phyloP scores from a whole-genome alignment of 2,329 filamentous ascomycete genomes.

The Phialophora tarda region DNA sequence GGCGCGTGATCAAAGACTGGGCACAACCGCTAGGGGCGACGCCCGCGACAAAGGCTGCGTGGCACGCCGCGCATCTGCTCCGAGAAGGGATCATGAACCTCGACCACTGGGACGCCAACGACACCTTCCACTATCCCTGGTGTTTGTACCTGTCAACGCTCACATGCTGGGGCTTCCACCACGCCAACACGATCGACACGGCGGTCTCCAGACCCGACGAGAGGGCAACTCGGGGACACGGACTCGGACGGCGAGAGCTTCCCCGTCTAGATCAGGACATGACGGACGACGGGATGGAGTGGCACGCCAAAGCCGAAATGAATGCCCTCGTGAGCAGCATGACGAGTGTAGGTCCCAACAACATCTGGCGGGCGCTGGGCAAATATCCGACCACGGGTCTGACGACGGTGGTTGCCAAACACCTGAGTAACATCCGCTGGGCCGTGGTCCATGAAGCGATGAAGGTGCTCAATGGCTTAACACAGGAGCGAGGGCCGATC shows the following conservation, averaged over 20 bases:
- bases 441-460: slow-evolving; percentile 3
- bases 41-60: slow-evolving; percentile 53
- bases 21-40: slow-evolving; percentile 38
- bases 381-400: neutral
- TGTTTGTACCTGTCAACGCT: slow-evolving; percentile 65
- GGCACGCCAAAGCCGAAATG: slow-evolving; percentile 47
- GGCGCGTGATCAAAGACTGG: slow-evolving; percentile 60
- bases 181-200: no score
- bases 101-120: slow-evolving; percentile 58
- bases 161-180: slow-evolving; percentile 62
- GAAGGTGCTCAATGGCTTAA: neutral
- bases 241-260: no score
- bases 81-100: slow-evolving; percentile 57
- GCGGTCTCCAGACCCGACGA: no score
- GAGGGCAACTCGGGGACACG: no score
- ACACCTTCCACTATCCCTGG: slow-evolving; percentile 67
- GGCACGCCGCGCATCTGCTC: slow-evolving; percentile 62
- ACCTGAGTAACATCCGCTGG: neutral
- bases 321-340: slow-evolving; percentile 46
- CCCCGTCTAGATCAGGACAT: no score
- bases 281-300: no score
- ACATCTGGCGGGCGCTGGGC: neutral
- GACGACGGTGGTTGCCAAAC: neutral
- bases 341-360: slow-evolving; percentile 39
- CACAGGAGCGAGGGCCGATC: neutral